Percentiles rank a stretch among this genome's conserved stretches.
Conservation (phyloP, 2,329 filamentous ascomycete species). For the Ceratocystis diversiconidia region DNA sequence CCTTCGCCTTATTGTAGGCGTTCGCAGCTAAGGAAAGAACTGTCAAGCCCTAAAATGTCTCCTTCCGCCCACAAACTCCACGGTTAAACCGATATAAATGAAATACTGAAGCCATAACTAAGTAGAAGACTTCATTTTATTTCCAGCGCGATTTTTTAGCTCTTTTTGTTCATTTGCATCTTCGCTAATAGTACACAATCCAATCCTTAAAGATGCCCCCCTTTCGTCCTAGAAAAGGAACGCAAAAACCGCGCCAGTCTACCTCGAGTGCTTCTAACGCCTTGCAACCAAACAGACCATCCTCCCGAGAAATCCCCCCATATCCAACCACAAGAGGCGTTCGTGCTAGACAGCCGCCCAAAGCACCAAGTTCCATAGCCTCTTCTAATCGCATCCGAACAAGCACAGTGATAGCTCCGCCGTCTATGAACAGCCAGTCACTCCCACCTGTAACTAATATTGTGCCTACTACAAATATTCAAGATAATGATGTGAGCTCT, state of each 20-base stretch:
- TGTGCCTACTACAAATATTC: not conserved
- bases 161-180: not conserved
- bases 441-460: not conserved
- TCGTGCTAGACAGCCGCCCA: not conserved
- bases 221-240: not conserved
- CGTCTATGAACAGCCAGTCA: not conserved
- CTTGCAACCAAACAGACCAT: not conserved
- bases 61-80: not conserved
- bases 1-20: not conserved
- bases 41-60: not conserved
- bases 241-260: not conserved
- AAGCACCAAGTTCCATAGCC: not conserved
- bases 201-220: not conserved
- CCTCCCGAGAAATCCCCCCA: not conserved
- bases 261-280: not conserved
- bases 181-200: not conserved
- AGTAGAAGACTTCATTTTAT: no score
- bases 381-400: not conserved
- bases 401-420: not conserved
- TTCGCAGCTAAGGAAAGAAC: not conserved
- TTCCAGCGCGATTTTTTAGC: not conserved
- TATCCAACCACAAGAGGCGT: not conserved
- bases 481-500: not conserved
- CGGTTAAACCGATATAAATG: no score
- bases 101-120: not conserved